Evolutionary conservation across 257 asterid species (phyloP).

Genomic region (Nemophila menziesii): DNA sequence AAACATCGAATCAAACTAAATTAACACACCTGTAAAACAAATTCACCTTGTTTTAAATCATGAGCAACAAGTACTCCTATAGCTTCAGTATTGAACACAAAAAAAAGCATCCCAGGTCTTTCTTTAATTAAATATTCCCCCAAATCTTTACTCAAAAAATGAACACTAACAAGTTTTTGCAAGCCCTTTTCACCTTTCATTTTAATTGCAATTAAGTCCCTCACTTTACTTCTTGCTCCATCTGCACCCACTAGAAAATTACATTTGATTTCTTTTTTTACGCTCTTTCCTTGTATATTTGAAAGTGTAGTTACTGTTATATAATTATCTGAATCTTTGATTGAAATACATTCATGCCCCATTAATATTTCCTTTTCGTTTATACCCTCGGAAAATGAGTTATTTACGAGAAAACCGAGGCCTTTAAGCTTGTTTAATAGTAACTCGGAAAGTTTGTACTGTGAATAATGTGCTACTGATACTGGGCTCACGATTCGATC

Average conservation of each 20-base stretch:
- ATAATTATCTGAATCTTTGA: constrained; percentile 27
- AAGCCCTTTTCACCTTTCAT: constrained; percentile 70
- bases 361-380: constrained; percentile 37
- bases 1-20: background rate
- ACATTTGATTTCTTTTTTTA: constrained; percentile 36
- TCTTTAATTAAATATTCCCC: constrained; percentile 70
- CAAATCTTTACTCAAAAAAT: constrained; percentile 65
- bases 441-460: constrained; percentile 64
- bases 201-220: constrained; percentile 58
- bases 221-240: constrained; percentile 79
- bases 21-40: constrained; percentile 70
- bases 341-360: constrained; percentile 74
- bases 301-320: constrained; percentile 44
- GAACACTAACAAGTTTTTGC: constrained; percentile 84
- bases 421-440: constrained; percentile 54
- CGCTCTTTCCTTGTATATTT: constrained; percentile 35
- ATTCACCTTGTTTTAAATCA: constrained; percentile 83
- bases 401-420: constrained; percentile 33
- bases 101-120: constrained; percentile 94
- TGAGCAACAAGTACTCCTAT: constrained; percentile 96
- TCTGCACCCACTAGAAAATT: constrained; percentile 72
- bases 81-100: constrained; percentile 67
- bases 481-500: constrained; percentile 67
- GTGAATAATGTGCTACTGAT: constrained; percentile 95
- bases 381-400: constrained; percentile 19